Percentiles rank a stretch among this genome's conserved stretches.
These are phyloP conservation scores for Magnolia officinalis DNA, from an alignment of 164 flowering plant genomes.

Conservation along the genomic window DNA sequence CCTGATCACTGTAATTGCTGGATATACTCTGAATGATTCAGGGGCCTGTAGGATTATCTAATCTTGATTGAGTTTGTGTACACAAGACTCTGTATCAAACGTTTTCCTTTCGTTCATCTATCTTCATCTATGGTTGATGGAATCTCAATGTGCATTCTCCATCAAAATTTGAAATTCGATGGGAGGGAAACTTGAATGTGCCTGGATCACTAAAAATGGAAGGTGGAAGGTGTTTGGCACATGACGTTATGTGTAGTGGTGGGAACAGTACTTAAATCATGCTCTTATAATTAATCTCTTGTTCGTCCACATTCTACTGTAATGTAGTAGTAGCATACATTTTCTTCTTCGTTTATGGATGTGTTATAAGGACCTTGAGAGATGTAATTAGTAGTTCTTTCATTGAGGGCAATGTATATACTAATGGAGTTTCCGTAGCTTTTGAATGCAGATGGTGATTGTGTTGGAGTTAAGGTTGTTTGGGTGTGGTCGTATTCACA, in stretches of 20 bases:
- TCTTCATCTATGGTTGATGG: background rate
- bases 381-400: background rate
- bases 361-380: background rate
- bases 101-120: too few species aligned
- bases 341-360: background rate
- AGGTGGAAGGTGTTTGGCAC: too few species aligned
- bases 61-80: background rate
- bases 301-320: background rate
- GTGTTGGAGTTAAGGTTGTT: too few species aligned
- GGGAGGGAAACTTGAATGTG: too few species aligned
- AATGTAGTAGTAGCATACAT: background rate
- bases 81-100: too few species aligned
- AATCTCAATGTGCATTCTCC: background rate
- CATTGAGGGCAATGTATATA: background rate
- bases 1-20: conserved; percentile 29
- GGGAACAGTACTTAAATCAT: too few species aligned
- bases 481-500: too few species aligned
- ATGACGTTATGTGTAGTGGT: too few species aligned
- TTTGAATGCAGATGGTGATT: too few species aligned
- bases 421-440: background rate
- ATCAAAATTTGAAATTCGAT: too few species aligned
- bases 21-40: conserved; percentile 28
- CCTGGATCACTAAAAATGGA: too few species aligned
- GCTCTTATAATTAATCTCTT: too few species aligned
- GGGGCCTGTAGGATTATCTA: conserved; percentile 27